Conservation (phyloP, 148 eudicot species). For the Tetragonia tetragonoides region DNA sequence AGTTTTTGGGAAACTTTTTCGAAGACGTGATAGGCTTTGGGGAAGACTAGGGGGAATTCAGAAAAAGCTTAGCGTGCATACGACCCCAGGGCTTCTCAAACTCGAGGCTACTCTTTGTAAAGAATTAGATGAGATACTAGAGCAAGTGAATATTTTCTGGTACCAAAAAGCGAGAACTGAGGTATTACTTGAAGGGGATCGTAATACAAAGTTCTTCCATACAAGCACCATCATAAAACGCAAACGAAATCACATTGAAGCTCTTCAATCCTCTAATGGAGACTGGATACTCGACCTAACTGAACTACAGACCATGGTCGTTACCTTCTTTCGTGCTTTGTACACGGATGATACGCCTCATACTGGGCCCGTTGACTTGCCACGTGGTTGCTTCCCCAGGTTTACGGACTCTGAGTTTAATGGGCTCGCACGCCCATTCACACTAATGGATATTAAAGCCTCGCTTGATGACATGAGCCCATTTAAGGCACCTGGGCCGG, state of each 20-base stretch:
- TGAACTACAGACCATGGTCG: not conserved
- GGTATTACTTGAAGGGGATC: not conserved
- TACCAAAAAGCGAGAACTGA: not conserved
- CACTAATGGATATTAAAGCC: not conserved
- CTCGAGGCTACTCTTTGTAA: no score
- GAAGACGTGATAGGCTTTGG: no score
- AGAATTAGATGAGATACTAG: not conserved
- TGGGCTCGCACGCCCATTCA: not conserved
- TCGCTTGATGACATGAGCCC: not conserved
- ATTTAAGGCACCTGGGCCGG: not conserved
- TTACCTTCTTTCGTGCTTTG: not conserved
- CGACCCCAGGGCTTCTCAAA: no score
- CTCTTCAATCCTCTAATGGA: not conserved
- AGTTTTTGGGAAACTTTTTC: no score
- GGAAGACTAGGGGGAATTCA: no score
- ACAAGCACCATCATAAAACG: not conserved
- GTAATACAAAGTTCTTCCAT: not conserved
- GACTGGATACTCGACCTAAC: not conserved
- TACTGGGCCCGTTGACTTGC: not conserved
- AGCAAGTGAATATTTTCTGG: not conserved
- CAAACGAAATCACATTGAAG: not conserved
- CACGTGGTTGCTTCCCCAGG: not conserved
- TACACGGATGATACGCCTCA: not conserved
- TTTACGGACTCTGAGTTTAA: not conserved
- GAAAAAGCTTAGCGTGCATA: no score